Percentiles rank a stretch among this genome's conserved stretches.
These are phyloP conservation scores for Fragilariopsis cylindrus DNA, from an alignment of 108 stramenopile species.

Conservation along the genomic window DNA sequence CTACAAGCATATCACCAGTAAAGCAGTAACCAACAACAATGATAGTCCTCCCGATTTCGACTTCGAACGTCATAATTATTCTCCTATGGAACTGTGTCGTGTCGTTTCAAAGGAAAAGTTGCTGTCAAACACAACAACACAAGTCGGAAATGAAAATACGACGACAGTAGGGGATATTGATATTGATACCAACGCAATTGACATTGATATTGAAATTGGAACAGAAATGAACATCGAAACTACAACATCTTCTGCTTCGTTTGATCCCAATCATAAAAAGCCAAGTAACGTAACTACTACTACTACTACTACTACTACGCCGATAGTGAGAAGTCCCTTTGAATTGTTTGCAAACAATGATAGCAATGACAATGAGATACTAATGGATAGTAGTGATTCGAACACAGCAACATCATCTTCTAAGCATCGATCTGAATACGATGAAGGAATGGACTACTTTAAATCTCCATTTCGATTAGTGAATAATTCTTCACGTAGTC, in stretches of 20 bases:
- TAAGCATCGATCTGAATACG: constrained; percentile 46
- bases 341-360: not conserved
- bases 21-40: not conserved
- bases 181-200: too few relatives aligned
- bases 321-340: not conserved
- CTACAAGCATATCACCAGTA: not conserved
- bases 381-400: too few relatives aligned
- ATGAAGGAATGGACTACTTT: constrained; percentile 63
- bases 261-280: not conserved
- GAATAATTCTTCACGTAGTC: constrained; percentile 21
- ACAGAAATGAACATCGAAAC: not conserved
- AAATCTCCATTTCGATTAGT: constrained; percentile 23
- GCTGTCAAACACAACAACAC: not conserved
- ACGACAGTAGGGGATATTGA: too few relatives aligned
- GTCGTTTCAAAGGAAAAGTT: not conserved
- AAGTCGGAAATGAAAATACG: not conserved
- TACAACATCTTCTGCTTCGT: not conserved
- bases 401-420: not conserved
- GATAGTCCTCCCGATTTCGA: not conserved
- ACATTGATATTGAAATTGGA: too few relatives aligned
- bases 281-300: too few relatives aligned
- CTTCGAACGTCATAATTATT: not conserved
- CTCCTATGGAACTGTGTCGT: not conserved
- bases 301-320: too few relatives aligned
- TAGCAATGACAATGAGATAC: not conserved